Base-by-base conservation (phyloP, 108 stramenopile genomes). In the Parmales sp. region DNA sequence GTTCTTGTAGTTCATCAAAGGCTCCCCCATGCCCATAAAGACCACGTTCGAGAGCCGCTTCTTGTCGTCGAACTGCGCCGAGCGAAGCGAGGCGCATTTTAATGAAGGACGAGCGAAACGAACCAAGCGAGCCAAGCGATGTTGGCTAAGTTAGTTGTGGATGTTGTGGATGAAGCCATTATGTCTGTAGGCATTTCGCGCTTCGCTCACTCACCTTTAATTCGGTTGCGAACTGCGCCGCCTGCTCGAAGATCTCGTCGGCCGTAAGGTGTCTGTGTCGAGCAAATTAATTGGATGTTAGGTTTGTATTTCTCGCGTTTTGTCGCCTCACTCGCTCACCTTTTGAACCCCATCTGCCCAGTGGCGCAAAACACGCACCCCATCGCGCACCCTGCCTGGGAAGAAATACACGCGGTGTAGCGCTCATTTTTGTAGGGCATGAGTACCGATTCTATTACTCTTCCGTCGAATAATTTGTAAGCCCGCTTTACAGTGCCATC, bases 361-460 rank as follows among this genome's bases (percentile, higher is more conserved):
- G 88, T 89, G 43, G 82, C 78, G 54, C 79, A 80, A 51, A 80
- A 80, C 20, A 76, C 75, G 65, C 79, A 80, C 63, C 95, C 94
- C 87, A 93, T 93, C 19, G 91, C 97, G 78, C 97, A 98, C 39
- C 97, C 97, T 0, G 94, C 97, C 78, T 98, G 97, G 68, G 82
- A 82, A 23, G 85, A 87, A 46, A 98, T 96, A 68, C 97, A 98
- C 3, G 97, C 95, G 11, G 97, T 98, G 36, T 91, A 82, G 18
- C 95, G 71, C 37, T 87, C 70, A 13, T 28, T 34, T 20, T 20
- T 26, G 75, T 98, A 98, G 23, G 95, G 93, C 97, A 98, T 98
- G 9, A 98, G 77, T 2, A 98, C 97, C 5, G 88, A 85, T 78
- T 98, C 97, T 68, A 98, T 96, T 51, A 94, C 45, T 77, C 91